phyloP scores from a whole-genome alignment of 2,329 filamentous ascomycete genomes.

The Botryotinia convoluta region DNA sequence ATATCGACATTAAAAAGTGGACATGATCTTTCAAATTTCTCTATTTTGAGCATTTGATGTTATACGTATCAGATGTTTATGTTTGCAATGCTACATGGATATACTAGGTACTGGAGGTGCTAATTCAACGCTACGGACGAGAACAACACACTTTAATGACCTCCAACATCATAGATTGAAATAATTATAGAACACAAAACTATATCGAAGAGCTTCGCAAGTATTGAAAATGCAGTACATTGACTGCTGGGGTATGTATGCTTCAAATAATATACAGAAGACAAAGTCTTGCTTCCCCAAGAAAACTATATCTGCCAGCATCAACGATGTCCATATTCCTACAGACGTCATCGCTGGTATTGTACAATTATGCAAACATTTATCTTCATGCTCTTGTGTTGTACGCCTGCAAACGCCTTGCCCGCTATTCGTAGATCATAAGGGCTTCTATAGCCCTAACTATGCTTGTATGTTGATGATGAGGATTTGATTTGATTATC shows the following conservation, averaged over 20 bases:
- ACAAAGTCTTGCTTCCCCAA: constrained; percentile 25
- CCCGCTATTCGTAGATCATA: constrained; percentile 34
- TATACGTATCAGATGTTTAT: not conserved
- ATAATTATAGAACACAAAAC: not conserved
- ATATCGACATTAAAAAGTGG: constrained; percentile 7
- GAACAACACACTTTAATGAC: not conserved
- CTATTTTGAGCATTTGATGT: not conserved
- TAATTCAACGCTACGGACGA: not conserved
- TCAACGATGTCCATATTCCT: constrained; percentile 29
- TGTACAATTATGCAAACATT: constrained; percentile 32
- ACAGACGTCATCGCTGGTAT: constrained; percentile 27
- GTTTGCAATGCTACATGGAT: constrained; percentile 3
- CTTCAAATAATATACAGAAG: constrained; percentile 32
- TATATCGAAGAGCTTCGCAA: not conserved
- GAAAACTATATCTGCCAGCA: constrained; percentile 33
- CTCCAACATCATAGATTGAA: not conserved
- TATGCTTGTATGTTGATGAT: constrained; percentile 23
- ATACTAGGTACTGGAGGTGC: not conserved
- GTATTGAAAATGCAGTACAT: constrained; percentile 26
- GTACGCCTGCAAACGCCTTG: constrained; percentile 35
- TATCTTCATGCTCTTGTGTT: constrained; percentile 26
- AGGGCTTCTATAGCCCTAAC: constrained; percentile 23
- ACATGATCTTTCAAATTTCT: not conserved
- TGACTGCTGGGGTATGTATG: constrained; percentile 33
- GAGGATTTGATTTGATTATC: constrained; percentile 22